Base-by-base conservation (phyloP, 495 filamentous ascomycete species). In the Copromyces sp. region DNA sequence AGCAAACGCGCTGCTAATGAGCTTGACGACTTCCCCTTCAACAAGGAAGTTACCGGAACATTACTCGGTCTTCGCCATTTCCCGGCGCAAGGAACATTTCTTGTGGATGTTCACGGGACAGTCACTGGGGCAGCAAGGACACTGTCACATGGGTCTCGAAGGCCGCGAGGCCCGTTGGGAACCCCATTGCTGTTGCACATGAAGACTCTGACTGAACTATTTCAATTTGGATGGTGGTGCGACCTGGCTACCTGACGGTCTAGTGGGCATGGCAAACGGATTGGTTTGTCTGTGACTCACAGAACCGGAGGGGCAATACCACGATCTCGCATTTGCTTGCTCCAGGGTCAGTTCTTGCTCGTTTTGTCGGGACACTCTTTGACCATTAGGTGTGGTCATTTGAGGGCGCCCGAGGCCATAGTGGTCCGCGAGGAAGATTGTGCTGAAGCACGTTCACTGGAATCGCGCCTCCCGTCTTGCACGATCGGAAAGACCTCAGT, bases 311-410 rank as follows among this genome's bases (percentile, higher is more conserved):
- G 44, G n/a, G 17, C n/a, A 38, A 53, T 80, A 77, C 81, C 90
- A 93, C 93, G 82, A 91, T 89, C 69, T 87, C 71, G 69, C 86
- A 83, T 79, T 45, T 47, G 3, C n/a, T 47, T 9, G n/a, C 9
- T 9, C 8, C n/a, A 47, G n/a, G n/a, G n/a, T 24, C 95, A 98
- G 78, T 94, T 93, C 70, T 86, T 88, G 86, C 95, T 97, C 9
- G 88, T 77, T 35, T 85, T 78, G 7, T 88, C 81, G 0, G 94
- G 93, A 73, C 94, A 97, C 59, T 93, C 89, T 37, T 86, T 24
- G 9, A 47, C n/a, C n/a, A 47, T 11, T 1, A 47, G n/a, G n/a
- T n/a, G n/a, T n/a, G n/a, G n/a, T 47, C 45, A 24, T 3, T 4
- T 47, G 45, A 12, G n/a, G 9, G 45, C 24, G n/a, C 9, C 45